Evolutionary conservation across 371 early-diverging fungal species (phyloP).

Genomic region (Mycotypha africana): DNA sequence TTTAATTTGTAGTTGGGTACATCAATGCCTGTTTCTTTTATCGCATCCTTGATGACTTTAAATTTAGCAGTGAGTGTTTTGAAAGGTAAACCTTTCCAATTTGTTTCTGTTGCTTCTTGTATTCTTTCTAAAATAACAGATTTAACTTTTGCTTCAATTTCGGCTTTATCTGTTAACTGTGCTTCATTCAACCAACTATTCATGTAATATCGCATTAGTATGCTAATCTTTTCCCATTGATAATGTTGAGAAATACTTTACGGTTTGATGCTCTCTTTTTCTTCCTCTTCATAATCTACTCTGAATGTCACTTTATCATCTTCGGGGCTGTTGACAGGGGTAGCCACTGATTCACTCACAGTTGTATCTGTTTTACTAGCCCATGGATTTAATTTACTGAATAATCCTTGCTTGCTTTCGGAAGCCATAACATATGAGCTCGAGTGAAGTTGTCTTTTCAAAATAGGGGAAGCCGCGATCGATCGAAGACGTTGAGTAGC

Average conservation of each 20-base stretch:
- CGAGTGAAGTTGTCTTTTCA: conserved; percentile 10
- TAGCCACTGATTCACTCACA: conserved; percentile 6
- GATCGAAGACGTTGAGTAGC: conserved; percentile 17
- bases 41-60: conserved; percentile 36
- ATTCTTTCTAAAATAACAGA: conserved; percentile 28
- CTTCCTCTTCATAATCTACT: conserved; percentile 27
- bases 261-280: not conserved
- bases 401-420: conserved; percentile 22
- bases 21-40: conserved; percentile 36
- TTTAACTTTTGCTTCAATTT: conserved; percentile 24
- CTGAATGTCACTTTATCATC: conserved; percentile 20
- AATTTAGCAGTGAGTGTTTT: conserved; percentile 26
- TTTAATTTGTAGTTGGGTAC: conserved; percentile 33
- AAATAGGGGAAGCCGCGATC: not conserved
- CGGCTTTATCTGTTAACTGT: conserved; percentile 16
- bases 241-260: not conserved
- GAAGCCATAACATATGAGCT: conserved; percentile 10
- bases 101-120: conserved; percentile 16
- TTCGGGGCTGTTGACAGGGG: conserved; percentile 18
- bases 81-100: conserved; percentile 22
- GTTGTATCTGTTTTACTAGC: conserved; percentile 32
- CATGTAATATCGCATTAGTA: too few species aligned
- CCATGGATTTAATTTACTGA: conserved; percentile 43
- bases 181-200: conserved; percentile 29
- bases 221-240: too few species aligned